Evolutionary conservation across 139 green algal genomes (phyloP).

Genomic region (Picochlorum sp.): DNA sequence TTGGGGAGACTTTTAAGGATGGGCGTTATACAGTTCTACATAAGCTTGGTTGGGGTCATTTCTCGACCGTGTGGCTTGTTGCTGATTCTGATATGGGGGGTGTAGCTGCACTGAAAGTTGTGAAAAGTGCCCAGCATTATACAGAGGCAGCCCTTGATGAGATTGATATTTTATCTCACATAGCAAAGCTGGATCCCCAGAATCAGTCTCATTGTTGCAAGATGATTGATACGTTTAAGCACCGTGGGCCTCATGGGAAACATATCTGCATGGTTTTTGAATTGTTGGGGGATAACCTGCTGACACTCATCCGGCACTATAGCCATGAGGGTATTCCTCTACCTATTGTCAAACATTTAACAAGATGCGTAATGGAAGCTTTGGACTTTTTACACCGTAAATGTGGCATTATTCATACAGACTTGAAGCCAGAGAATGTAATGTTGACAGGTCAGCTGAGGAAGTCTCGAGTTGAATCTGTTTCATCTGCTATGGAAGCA

Average conservation of each 20-base stretch:
- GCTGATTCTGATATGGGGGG: constrained; percentile 34
- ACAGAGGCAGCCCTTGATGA: constrained; percentile 94
- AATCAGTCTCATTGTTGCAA: constrained; percentile 47
- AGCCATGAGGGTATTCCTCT: constrained; percentile 70
- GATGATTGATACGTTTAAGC: constrained; percentile 89
- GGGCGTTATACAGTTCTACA: constrained; percentile 81
- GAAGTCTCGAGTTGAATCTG: background rate
- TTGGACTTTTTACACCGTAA: constrained; percentile 85
- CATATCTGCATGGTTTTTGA: constrained; percentile 99
- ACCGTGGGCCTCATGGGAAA: constrained; percentile 75
- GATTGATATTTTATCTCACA: constrained; percentile 77
- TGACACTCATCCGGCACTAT: constrained; percentile 56
- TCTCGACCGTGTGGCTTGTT: constrained; percentile 96
- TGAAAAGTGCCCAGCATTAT: constrained; percentile 94
- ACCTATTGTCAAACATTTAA: constrained; percentile 64
- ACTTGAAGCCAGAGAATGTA: constrained; percentile 96
- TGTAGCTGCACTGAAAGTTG: constrained; percentile 60
- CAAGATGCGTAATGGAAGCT: constrained; percentile 70
- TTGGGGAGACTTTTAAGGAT: constrained; percentile 82
- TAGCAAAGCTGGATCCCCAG: constrained; percentile 47
- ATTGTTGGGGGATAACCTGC: constrained; percentile 72
- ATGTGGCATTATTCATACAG: constrained; percentile 85
- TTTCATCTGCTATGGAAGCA: background rate
- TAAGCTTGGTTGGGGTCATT: constrained; percentile 99
- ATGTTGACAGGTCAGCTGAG: constrained; percentile 69